These are phyloP conservation scores for Phytophthora pluvialis DNA, from an alignment of 352 stramenopile species.

Conservation along the genomic window DNA sequence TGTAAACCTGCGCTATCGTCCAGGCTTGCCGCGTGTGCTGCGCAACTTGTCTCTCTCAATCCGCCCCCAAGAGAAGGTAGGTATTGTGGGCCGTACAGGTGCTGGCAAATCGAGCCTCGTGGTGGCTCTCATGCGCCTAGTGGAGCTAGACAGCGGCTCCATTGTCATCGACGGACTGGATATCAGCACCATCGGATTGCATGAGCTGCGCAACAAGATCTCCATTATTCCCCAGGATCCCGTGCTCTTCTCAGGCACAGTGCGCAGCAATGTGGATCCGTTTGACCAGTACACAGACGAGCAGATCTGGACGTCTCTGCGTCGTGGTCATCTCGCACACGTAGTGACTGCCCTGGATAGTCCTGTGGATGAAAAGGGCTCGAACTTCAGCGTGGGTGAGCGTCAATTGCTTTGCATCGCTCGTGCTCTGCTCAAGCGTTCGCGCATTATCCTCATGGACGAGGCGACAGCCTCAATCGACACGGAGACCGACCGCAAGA, in stretches of 20 bases:
- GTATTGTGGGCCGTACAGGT: conserved; percentile 84
- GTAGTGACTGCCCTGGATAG: conserved; percentile 52
- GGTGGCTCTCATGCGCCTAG: conserved; percentile 90
- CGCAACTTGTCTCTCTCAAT: conserved; percentile 84
- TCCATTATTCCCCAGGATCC: conserved; percentile 96
- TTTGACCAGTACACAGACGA: conserved; percentile 90
- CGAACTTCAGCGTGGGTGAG: conserved; percentile 96
- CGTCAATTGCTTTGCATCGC: conserved; percentile 96
- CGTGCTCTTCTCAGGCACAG: conserved; percentile 94
- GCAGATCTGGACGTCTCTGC: conserved; percentile 89
- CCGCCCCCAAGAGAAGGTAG: conserved; percentile 85
- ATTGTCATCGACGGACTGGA: conserved; percentile 75
- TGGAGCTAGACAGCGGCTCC: conserved; percentile 81
- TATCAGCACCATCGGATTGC: conserved; percentile 58
- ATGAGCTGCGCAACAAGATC: conserved; percentile 60
- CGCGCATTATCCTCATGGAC: conserved; percentile 97
- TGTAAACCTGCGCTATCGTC: conserved; percentile 91
- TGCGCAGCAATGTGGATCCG: conserved; percentile 93
- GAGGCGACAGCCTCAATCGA: conserved; percentile 96
- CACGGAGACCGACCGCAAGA: conserved; percentile 89
- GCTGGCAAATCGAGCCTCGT: conserved; percentile 92
- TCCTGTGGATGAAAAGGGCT: conserved; percentile 88
- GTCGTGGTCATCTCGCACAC: conserved; percentile 78
- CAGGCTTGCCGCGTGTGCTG: conserved; percentile 66
- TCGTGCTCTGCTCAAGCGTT: conserved; percentile 92